Evolutionary conservation across 2,329 filamentous ascomycete genomes (phyloP).

Genomic region (Cadophora sp.): DNA sequence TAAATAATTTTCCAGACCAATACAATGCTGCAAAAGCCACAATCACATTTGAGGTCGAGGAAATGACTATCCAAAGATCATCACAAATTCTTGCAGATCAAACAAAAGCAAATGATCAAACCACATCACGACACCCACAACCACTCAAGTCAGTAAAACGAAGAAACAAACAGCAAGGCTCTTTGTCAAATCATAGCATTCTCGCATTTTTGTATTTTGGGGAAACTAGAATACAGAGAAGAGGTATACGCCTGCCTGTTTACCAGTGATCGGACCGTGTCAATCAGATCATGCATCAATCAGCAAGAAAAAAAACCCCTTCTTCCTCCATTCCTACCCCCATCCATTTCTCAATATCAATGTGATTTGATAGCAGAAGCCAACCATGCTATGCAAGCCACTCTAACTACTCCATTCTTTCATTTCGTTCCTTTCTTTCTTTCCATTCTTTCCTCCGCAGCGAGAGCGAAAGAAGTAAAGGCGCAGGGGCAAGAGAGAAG

Average conservation of each 20-base stretch:
- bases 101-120: no score
- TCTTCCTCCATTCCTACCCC: neutral
- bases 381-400: constrained; percentile 8
- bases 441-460: neutral
- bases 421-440: neutral
- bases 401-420: constrained; percentile 10
- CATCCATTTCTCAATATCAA: neutral
- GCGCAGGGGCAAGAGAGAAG: neutral
- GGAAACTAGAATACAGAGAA: constrained; percentile 22
- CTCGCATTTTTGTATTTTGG: constrained; percentile 3
- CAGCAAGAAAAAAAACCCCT: neutral
- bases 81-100: no score
- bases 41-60: no score
- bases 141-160: no score
- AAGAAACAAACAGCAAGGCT: neutral
- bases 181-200: constrained; percentile 11
- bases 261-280: neutral
- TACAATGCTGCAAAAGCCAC: no score
- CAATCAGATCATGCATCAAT: neutral
- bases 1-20: no score
- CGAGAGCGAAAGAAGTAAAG: neutral
- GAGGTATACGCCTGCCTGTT: neutral
- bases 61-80: no score
- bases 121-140: no score
- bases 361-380: constrained; percentile 3